Percentiles rank a stretch among this genome's conserved stretches.
phyloP scores from a whole-genome alignment of 2,329 filamentous ascomycete genomes.

The Domatiomyces globalis region DNA sequence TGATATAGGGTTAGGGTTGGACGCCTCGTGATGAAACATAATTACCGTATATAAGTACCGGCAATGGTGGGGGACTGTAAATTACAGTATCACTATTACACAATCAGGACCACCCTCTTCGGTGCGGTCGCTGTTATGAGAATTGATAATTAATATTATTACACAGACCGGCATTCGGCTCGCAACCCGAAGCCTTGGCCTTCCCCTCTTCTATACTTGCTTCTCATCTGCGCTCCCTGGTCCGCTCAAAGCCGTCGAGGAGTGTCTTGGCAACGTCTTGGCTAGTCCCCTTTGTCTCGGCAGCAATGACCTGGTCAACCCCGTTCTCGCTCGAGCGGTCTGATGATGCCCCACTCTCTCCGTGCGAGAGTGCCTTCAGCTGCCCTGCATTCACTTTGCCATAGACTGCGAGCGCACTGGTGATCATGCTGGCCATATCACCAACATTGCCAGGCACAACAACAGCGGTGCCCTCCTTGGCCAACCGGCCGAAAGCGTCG shows the following conservation, averaged over 20 bases:
- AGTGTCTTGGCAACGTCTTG: conserved; percentile 36
- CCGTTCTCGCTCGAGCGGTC: conserved; percentile 12
- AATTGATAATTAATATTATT: background rate
- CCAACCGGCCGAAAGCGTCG: conserved; percentile 80
- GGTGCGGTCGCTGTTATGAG: no score
- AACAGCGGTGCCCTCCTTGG: conserved; percentile 87
- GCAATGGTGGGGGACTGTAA: no score
- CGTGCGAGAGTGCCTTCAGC: conserved; percentile 46
- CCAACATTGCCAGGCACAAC: conserved; percentile 95
- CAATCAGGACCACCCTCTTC: no score
- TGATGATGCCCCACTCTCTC: conserved; percentile 25
- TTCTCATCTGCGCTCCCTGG: conserved; percentile 20
- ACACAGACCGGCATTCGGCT: background rate
- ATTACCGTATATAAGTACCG: no score
- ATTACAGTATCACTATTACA: no score
- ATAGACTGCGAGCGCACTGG: conserved; percentile 87
- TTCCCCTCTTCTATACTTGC: background rate
- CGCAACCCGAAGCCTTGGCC: no score
- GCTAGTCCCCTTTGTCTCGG: conserved; percentile 24
- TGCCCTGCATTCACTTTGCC: conserved; percentile 80
- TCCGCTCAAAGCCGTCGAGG: conserved; percentile 35
- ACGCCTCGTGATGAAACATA: no score
- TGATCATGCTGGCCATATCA: conserved; percentile 93
- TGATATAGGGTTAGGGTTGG: no score
- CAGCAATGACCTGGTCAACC: conserved; percentile 17